Conservation (phyloP, 2,329 filamentous ascomycete species). For the Aspergillus sclerotialis region DNA sequence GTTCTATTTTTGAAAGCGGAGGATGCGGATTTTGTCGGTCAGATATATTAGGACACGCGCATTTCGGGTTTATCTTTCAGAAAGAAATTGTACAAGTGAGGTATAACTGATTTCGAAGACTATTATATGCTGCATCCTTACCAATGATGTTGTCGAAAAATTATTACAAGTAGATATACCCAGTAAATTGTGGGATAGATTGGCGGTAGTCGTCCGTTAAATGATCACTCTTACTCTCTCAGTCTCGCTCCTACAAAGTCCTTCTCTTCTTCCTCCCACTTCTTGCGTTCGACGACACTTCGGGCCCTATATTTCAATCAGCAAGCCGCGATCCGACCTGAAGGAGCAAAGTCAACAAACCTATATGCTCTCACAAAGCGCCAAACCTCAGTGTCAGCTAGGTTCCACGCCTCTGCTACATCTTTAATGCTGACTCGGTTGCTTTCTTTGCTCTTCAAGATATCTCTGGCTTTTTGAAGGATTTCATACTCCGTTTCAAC, state of each 20-base stretch:
- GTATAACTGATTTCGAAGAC: too few species aligned
- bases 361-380: constrained; percentile 55
- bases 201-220: background rate
- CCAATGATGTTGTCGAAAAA: too few species aligned
- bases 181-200: background rate
- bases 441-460: constrained; percentile 32
- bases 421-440: constrained; percentile 35
- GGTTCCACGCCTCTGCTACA: constrained; percentile 48
- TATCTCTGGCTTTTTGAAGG: constrained; percentile 44
- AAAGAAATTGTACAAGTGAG: too few species aligned
- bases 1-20: too few species aligned
- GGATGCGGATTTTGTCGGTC: too few species aligned
- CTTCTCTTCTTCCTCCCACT: constrained; percentile 56
- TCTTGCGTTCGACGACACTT: constrained; percentile 48
- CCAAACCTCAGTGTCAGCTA: constrained; percentile 60
- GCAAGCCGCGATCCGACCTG: constrained; percentile 1
- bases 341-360: constrained; percentile 16
- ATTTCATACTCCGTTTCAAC: constrained; percentile 40
- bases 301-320: constrained; percentile 37
- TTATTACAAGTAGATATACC: constrained; percentile 1
- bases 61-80: too few species aligned
- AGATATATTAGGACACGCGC: too few species aligned
- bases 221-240: constrained; percentile 8
- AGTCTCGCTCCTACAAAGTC: constrained; percentile 43
- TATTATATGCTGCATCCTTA: too few species aligned